Base-by-base conservation (phyloP, 1,284 basidiomycete species). In the Cutaneotrichosporon arboriforme region DNA sequence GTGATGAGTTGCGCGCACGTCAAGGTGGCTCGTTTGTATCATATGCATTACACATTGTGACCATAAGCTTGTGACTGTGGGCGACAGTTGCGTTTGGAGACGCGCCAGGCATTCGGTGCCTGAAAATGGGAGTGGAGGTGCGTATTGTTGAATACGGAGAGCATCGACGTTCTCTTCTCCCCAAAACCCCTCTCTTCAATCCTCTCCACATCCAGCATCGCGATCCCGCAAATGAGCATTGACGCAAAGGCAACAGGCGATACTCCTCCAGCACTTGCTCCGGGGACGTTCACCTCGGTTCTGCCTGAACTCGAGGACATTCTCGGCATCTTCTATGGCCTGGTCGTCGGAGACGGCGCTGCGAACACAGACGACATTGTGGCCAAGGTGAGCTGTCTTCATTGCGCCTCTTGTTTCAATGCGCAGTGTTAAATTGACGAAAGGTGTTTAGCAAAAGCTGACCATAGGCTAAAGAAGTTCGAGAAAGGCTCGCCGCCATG, bases 251-350 rank as follows among this genome's bases (percentile, higher is more conserved):
- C 7, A 5, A 31, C 26, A 31, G 26, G 26, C 10, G n/a, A n/a
- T 10, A 26, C 42, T 31, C 34, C 15, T 20, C 22, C 54, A 2
- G 39, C 50, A 5, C 55, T 53, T 0, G 13, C 51, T 10, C 38
- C 52, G 4, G 57, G 51, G 12, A 58, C 57, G 15, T 58, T 58
- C 43, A 15, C 50, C 4, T 55, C 57, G 22, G 40, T 52, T 22
- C 53, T 58, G 8, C 57, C 53, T 0, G 40, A 15, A 2, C 50
- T 58, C 13, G 57, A 55, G 51, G 57, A 58, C 35, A 33, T 58
- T 4, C 47, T 58, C 14, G 52, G 49, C 35, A 35, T 49, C 17
- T 39, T 58, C 22, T 58, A 55, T 37, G 42, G 47, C 8, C 10
- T 58, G 8, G 42, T 50, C 7, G 57, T 52, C 12, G 57, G 57